Evolutionary conservation across 495 filamentous ascomycete genomes (phyloP).

Genomic region (Penicillium paxilli): DNA sequence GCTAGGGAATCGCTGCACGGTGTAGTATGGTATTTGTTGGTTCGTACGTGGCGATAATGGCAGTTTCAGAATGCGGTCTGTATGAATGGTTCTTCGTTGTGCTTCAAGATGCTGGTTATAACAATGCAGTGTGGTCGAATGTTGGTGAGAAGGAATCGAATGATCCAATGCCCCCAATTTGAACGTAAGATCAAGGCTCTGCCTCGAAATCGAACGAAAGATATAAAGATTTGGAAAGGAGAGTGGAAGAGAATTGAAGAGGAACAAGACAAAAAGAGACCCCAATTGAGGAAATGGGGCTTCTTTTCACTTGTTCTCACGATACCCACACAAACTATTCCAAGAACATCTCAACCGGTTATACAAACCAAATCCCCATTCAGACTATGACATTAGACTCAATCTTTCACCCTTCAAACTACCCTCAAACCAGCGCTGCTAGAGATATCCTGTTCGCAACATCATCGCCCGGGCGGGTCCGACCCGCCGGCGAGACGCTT

Average conservation of each 20-base stretch:
- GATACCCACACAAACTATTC: not conserved
- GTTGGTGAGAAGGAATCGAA: not conserved
- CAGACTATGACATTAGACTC: not conserved
- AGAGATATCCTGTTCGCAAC: not conserved
- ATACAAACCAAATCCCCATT: not conserved
- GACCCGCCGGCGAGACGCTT: not conserved
- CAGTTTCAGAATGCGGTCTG: constrained; percentile 10
- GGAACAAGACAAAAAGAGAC: not conserved
- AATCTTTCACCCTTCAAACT: not conserved
- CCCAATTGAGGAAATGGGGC: not conserved
- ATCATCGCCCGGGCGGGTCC: not conserved
- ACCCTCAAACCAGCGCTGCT: not conserved
- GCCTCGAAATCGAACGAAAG: not conserved
- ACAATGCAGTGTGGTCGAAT: not conserved
- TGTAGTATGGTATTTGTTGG: not conserved
- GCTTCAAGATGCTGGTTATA: constrained; percentile 1
- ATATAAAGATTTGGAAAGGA: not conserved
- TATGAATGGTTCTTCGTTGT: constrained; percentile 4
- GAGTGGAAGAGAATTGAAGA: not conserved
- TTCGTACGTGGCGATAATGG: not conserved
- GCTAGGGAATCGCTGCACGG: not conserved
- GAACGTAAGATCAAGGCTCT: not conserved
- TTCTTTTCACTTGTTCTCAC: not conserved
- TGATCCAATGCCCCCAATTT: not conserved
- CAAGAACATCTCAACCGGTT: not conserved